Evolutionary conservation across 1,284 basidiomycete genomes (phyloP), one percentile per base, ranked within the genome.

Genomic region (Trichosporon inkin): DNA sequence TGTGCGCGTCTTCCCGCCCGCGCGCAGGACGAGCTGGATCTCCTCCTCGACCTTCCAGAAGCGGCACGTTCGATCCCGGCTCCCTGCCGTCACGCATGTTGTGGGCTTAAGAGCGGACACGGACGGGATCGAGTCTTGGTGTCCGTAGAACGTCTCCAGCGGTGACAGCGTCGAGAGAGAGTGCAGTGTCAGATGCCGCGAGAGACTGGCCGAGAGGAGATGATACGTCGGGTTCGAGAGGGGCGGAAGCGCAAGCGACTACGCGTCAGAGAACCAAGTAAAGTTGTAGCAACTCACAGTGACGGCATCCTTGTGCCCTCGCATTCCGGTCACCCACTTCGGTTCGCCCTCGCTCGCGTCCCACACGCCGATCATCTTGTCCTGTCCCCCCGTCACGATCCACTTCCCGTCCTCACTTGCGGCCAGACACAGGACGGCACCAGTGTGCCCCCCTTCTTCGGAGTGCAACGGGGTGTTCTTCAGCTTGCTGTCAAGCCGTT

Each of bases 11-110:
- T 84, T 84, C 2, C 88, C 90, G 11, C 95, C 96, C 24, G 92
- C 94, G 41, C 96, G 84, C 70, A 99, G 97, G 3, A 99, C 93
- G 28, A 99, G 82, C 75, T 99, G 96, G 20, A 86, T 90, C 79
- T 98, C 94, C 63, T 99, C 95, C 40, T 88, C 86, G 56, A 99
- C 88, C 80, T 98, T 98, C 95, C 95, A 99, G 79, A 86, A 97
- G 22, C 95, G 84, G 65, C 88, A 85, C 0, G 93, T 96, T 68
- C 92, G 88, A 80, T 99, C 95, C 24, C 93, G 81, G 1, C 87
- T 89, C 10, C 96, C 95, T 0, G 88, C 88, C 37, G 88, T 92
- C 10, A 98, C 86, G 10, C 89, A 90, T 0, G 87, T 86, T 70
- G 97, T 92, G 3, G 86, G 85, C 28, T 88, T 85, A 6, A 99